Evolutionary conservation across 768 basidiomycete species (phyloP), one percentile per base, ranked within the genome.

Genomic region (Lentinula boryana): DNA sequence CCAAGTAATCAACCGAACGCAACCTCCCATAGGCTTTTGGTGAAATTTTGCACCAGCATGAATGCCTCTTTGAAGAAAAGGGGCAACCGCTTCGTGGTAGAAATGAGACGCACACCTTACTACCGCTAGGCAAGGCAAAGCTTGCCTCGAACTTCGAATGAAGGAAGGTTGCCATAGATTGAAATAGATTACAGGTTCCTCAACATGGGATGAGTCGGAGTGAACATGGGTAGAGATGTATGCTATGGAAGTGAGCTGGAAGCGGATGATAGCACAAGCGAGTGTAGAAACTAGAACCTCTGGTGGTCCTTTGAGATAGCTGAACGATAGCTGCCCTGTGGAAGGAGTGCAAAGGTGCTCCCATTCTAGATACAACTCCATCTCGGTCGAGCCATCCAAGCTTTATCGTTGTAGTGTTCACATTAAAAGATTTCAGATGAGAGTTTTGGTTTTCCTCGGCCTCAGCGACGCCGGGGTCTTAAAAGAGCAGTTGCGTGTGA

Each of bases 331-430:
- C 5, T 38, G 5, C 18, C 53, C 53, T 8, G 49, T 31, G 8
- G 49, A 8, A 46, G 18, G 21, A 38, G 33, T 12, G 21, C 69
- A 72, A 6, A 44, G 15, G 27, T 73, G 69, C 69, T 84, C 82
- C 77, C 80, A 84, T 69, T 88, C 86, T 48, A 81, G 87, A 89
- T 61, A 82, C 78, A 0, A 77, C 74, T 4, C 72, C 68, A 65
- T 85, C 84, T n/a, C 84, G 76, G 62, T 85, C 86, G 65, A 78
- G 73, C 85, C 84, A 85, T 13, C 84, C 82, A 63, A 86, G 85
- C 64, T 86, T 85, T 31, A 88, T 63, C 4, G 70, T 66, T 4
- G 62, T 62, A 53, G 85, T 65, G 6, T 64, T 58, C 27, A 82
- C 69, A 7, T 44, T 38, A 16, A 65, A 63, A 3, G 63, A 38